Base-by-base conservation (phyloP, 495 filamentous ascomycete genomes). In the Acidomyces sp. region DNA sequence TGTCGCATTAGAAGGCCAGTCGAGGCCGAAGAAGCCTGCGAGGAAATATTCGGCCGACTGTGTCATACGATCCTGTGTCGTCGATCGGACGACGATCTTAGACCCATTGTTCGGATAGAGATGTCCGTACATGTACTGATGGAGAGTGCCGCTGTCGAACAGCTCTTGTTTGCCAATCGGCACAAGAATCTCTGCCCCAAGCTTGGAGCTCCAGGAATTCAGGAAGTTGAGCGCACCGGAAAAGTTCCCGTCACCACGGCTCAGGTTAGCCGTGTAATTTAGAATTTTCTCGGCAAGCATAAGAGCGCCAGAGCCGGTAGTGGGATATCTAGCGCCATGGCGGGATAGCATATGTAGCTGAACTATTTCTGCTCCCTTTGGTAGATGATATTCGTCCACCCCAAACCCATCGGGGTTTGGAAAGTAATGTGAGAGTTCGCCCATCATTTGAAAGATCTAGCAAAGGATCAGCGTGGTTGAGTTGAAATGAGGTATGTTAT, bases 11-110 rank as follows among this genome's bases (percentile, higher is more conserved):
- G 65, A 49, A 3, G 61, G 57, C 74, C 72, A 78, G 20, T 68
- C 61, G 20, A 75, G 63, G 0, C 73, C 72, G 52, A 77, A 77
- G 61, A 76, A 74, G 34, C 68, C 68, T 10, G 67, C 56, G 16
- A 68, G 33, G 52, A 70, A 67, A 50, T 70, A 60, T 46, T 72
- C 46, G 6, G 61, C 51, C 1, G 62, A 60, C 51, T 66, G 59
- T 10, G 62, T 43, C 68, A 75, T 70, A 1, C 71, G 61, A 27
- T 68, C 63, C 44, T 72, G 59, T 3, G 72, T 70, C 4, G 73
- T 77, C 0, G 73, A 75, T 16, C 76, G 64, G 12, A 65, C 72
- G 36, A 79, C 67, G 29, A 79, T 70, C 54, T 76, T 77, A 41
- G 62, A 69, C n/a, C 63, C 62, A 3, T 72, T 67, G 34, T 75